These are phyloP conservation scores for Globisporangium heterothallicum DNA, from an alignment of 352 stramenopile genomes.

Conservation along the genomic window DNA sequence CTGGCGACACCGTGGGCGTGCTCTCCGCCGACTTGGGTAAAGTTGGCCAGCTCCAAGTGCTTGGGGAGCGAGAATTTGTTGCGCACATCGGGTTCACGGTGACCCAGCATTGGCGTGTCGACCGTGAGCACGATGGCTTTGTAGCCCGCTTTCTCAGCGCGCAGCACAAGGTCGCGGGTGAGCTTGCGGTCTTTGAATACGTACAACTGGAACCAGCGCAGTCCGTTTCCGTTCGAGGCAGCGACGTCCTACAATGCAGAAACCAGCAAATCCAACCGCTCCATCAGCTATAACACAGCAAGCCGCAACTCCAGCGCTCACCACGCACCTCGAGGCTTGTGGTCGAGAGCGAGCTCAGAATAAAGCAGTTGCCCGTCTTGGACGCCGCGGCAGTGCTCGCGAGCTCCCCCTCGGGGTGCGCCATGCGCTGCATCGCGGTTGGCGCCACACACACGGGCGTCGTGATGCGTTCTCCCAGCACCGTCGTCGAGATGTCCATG, in stretches of 20 bases:
- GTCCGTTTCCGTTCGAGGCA: conserved; percentile 56
- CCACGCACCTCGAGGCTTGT: conserved; percentile 80
- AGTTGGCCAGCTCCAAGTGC: conserved; percentile 56
- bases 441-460: conserved; percentile 92
- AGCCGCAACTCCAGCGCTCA: neutral
- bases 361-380: conserved; percentile 87
- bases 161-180: conserved; percentile 86
- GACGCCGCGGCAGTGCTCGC: conserved; percentile 77
- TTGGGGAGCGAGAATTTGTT: conserved; percentile 87
- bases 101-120: conserved; percentile 94
- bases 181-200: conserved; percentile 93
- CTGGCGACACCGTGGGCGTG: conserved; percentile 61
- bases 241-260: conserved; percentile 33
- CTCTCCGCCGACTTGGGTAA: conserved; percentile 38
- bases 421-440: conserved; percentile 92
- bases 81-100: conserved; percentile 93
- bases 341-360: conserved; percentile 91
- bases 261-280: neutral
- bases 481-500: conserved; percentile 88
- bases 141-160: conserved; percentile 91
- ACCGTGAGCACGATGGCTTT: conserved; percentile 95
- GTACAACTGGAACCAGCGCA: conserved; percentile 95
- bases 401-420: conserved; percentile 92
- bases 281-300: neutral
- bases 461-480: conserved; percentile 88